Conservation (phyloP, 768 basidiomycete genomes). For the Boletus subparvulus region DNA sequence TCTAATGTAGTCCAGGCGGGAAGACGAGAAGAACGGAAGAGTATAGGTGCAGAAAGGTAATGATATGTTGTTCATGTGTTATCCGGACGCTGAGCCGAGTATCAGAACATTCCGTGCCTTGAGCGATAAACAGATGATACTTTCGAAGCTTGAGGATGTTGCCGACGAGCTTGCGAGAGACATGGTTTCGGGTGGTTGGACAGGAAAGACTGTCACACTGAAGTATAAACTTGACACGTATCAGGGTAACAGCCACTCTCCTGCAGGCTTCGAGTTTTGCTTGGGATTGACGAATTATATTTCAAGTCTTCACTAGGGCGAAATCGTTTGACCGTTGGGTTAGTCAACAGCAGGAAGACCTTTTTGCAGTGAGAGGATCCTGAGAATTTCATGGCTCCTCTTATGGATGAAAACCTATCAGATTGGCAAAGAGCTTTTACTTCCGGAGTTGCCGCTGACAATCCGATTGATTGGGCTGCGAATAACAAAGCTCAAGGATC, state of each 20-base stretch:
- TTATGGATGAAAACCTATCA: conserved; percentile 30
- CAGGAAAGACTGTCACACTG: conserved; percentile 84
- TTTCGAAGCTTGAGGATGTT: conserved; percentile 77
- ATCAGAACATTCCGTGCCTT: conserved; percentile 75
- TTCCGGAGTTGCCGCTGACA: conserved; percentile 74
- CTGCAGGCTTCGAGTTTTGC: background rate
- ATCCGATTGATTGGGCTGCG: conserved; percentile 87
- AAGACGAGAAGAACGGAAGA: conserved; percentile 81
- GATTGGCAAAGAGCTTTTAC: conserved; percentile 80
- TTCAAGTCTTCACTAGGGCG: conserved; percentile 74
- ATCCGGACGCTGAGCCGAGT: background rate
- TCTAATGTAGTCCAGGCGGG: conserved; percentile 79
- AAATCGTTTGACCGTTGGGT: conserved; percentile 78
- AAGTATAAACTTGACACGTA: conserved; percentile 93
- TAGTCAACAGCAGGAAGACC: conserved; percentile 69
- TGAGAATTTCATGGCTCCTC: background rate
- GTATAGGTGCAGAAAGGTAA: conserved; percentile 88
- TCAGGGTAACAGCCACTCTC: conserved; percentile 50
- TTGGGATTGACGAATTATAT: conserved; percentile 7
- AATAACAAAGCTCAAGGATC: conserved; percentile 85
- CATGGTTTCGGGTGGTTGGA: conserved; percentile 76
- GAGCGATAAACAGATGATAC: conserved; percentile 60
- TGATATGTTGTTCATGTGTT: background rate
- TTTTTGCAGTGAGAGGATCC: conserved; percentile 58
- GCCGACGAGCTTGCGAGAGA: conserved; percentile 81